These are phyloP conservation scores for Terana coerulea DNA, from an alignment of 768 basidiomycete genomes.

Conservation along the genomic window DNA sequence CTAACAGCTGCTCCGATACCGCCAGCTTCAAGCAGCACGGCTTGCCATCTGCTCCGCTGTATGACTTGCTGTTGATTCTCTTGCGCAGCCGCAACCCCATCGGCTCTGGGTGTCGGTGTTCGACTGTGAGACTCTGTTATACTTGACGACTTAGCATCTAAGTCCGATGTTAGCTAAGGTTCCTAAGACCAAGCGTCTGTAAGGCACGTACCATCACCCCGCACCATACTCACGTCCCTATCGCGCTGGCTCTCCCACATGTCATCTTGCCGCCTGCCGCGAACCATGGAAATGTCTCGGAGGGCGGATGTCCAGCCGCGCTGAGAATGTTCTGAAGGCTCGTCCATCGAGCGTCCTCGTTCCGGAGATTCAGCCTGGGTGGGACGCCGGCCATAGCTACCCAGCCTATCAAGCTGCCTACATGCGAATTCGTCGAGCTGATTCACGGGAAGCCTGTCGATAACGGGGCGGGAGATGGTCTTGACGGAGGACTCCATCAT, in stretches of 20 bases:
- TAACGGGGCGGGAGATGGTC: constrained; percentile 76
- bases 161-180: not conserved
- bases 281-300: constrained; percentile 10
- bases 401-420: constrained; percentile 69
- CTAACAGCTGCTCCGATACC: constrained; percentile 85
- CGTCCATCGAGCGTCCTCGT: constrained; percentile 8
- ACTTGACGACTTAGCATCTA: not conserved
- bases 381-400: constrained; percentile 20
- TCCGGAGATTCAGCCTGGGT: constrained; percentile 13
- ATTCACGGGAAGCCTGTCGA: constrained; percentile 71
- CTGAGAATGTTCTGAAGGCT: not conserved
- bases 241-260: not conserved
- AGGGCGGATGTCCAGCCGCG: constrained; percentile 13
- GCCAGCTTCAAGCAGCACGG: constrained; percentile 80
- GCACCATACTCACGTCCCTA: constrained; percentile 14
- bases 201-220: constrained; percentile 9
- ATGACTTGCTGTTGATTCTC: constrained; percentile 51
- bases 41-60: constrained; percentile 81
- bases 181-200: not conserved
- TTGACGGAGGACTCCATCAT: constrained; percentile 85
- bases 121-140: constrained; percentile 11
- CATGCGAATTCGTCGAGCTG: constrained; percentile 87
- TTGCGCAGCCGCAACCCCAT: constrained; percentile 14
- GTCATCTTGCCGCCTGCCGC: constrained; percentile 2
- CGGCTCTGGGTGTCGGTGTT: constrained; percentile 10